These are phyloP conservation scores for Balakata baccata DNA, from an alignment of 345 rosid species.

Conservation along the genomic window DNA sequence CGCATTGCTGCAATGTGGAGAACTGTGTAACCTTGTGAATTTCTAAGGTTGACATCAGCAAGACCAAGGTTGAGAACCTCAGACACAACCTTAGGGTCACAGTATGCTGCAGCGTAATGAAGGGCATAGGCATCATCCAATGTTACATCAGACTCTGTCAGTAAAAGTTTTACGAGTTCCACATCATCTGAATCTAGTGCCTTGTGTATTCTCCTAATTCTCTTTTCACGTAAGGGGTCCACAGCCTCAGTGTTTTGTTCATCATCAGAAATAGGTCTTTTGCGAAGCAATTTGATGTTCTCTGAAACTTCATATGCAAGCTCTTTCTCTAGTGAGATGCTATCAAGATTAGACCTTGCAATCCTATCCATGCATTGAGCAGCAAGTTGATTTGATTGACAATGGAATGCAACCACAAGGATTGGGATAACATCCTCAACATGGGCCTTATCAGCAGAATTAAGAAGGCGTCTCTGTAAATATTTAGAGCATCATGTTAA, in stretches of 20 bases:
- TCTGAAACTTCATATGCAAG: slow-evolving; percentile 67
- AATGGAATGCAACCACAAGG: slow-evolving; percentile 76
- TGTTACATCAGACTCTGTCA: slow-evolving; percentile 69
- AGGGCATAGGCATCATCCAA: slow-evolving; percentile 79
- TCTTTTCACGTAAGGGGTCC: slow-evolving; percentile 53
- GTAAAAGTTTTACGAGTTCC: slow-evolving; percentile 81
- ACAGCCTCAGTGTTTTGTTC: slow-evolving; percentile 26
- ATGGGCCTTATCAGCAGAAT: slow-evolving; percentile 67
- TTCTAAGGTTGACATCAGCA: slow-evolving; percentile 71
- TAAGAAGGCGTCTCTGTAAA: slow-evolving; percentile 72
- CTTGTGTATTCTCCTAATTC: slow-evolving; percentile 70
- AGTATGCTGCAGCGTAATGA: slow-evolving; percentile 85
- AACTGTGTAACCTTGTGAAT: slow-evolving; percentile 74
- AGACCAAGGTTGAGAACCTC: slow-evolving; percentile 64
- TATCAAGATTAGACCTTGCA: slow-evolving; percentile 76
- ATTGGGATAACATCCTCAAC: slow-evolving; percentile 80
- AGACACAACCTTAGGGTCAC: slow-evolving; percentile 84
- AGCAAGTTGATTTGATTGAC: slow-evolving; percentile 66
- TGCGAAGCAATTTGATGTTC: slow-evolving; percentile 48
- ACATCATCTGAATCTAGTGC: slow-evolving; percentile 95
- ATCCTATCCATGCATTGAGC: slow-evolving; percentile 74
- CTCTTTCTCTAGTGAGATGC: slow-evolving; percentile 67
- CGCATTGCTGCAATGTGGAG: slow-evolving; percentile 92
- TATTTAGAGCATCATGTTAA: slow-evolving; percentile 9
- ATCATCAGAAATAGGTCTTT: slow-evolving; percentile 38